Conservation (phyloP, 2,329 filamentous ascomycete species). For the Mariannaea sp. region DNA sequence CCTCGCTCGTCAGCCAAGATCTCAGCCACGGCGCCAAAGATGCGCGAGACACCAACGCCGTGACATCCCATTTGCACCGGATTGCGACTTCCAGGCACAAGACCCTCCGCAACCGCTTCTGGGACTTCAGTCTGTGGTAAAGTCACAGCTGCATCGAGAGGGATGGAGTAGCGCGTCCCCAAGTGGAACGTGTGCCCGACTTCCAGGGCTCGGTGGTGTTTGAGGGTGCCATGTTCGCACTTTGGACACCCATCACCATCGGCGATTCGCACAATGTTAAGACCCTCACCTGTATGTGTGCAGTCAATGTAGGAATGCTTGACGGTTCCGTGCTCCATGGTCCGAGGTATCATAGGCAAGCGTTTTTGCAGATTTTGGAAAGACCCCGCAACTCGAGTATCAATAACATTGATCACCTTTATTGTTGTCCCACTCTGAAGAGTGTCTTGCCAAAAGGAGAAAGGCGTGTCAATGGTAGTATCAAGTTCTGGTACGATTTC, state of each 20-base stretch:
- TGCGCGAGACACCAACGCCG: constrained; percentile 89
- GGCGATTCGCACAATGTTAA: constrained; percentile 69
- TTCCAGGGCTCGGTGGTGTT: constrained; percentile 77
- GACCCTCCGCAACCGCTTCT: constrained; percentile 13
- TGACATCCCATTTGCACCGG: constrained; percentile 94
- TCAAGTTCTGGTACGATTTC: constrained; percentile 70
- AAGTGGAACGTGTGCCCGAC: constrained; percentile 95
- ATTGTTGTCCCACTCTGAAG: constrained; percentile 34
- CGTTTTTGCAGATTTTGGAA: constrained; percentile 33
- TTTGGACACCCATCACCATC: constrained; percentile 74
- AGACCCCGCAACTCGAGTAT: constrained; percentile 37
- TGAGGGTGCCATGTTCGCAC: constrained; percentile 67
- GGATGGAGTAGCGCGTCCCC: constrained; percentile 82
- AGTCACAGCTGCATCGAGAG: constrained; percentile 68
- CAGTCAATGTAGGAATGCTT: constrained; percentile 35
- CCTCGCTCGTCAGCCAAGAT: constrained; percentile 72
- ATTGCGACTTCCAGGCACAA: constrained; percentile 41
- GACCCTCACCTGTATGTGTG: constrained; percentile 42
- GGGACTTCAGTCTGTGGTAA: constrained; percentile 35
- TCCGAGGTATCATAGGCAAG: constrained; percentile 35
- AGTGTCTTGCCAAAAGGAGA: constrained; percentile 56
- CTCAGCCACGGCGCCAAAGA: constrained; percentile 85
- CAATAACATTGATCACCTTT: constrained; percentile 46
- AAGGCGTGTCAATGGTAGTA: constrained; percentile 66
- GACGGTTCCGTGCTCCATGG: constrained; percentile 20